These are phyloP conservation scores for Omphalea diandra DNA, from an alignment of 441 rosid genomes.

Conservation along the genomic window DNA sequence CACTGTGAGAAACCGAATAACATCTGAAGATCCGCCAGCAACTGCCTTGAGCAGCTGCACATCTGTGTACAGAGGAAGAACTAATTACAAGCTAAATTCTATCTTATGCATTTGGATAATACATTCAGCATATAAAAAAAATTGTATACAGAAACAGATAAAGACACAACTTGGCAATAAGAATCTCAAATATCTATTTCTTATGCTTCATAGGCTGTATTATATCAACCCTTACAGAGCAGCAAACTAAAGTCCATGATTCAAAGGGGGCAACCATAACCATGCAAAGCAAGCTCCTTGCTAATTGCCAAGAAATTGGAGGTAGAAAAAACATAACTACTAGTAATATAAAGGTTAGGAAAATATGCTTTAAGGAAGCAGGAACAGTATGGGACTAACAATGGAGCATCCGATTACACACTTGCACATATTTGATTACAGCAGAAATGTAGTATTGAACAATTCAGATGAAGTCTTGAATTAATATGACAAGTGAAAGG, in stretches of 20 bases:
- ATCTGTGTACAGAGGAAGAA: conserved; percentile 45
- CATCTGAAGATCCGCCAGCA: conserved; percentile 79
- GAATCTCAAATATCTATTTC: conserved; percentile 4
- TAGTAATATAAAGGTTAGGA: neutral
- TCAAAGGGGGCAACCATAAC: neutral
- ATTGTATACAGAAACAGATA: neutral
- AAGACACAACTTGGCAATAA: neutral
- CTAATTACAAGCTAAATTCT: conserved; percentile 21
- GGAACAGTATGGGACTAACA: neutral
- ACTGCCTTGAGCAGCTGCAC: conserved; percentile 64
- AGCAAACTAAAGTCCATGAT: neutral
- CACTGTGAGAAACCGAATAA: conserved; percentile 76
- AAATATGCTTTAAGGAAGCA: neutral
- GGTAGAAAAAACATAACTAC: neutral
- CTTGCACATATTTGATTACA: neutral
- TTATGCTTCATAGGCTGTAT: neutral
- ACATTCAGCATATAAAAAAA: neutral
- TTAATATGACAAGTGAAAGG: neutral
- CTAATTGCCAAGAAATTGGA: neutral
- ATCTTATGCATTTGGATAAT: neutral
- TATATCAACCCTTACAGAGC: neutral
- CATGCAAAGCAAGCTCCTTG: neutral
- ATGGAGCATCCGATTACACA: neutral
- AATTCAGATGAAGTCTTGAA: neutral
- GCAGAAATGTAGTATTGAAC: conserved; percentile 5